Conservation (phyloP, 2,329 filamentous ascomycete species). For the Fusarium palustre region DNA sequence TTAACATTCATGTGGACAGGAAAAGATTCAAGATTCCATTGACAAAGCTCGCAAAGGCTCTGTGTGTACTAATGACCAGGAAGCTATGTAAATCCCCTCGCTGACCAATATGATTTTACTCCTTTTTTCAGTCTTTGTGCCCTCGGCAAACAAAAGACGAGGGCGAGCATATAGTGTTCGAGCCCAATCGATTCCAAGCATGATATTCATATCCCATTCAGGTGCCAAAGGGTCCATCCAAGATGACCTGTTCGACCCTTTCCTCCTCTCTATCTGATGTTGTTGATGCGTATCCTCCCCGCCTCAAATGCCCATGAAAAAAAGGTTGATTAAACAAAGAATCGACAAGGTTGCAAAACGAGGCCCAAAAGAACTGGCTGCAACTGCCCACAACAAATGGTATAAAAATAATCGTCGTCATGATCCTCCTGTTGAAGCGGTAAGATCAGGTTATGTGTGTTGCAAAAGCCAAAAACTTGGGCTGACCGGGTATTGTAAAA, state of each 20-base stretch:
- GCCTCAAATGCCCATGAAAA: conserved; percentile 33
- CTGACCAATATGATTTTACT: conserved; percentile 43
- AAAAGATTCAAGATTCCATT: conserved; percentile 49
- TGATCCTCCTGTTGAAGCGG: conserved; percentile 48
- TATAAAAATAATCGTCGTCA: conserved; percentile 34
- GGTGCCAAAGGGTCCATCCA: conserved; percentile 26
- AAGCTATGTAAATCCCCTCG: conserved; percentile 45
- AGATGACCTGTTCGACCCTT: conserved; percentile 21
- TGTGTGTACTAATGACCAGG: conserved; percentile 37
- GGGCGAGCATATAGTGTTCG: conserved; percentile 32
- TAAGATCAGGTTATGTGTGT: conserved; percentile 38
- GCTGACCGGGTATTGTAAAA: conserved; percentile 47
- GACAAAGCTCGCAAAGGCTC: conserved; percentile 41
- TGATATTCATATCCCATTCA: conserved; percentile 39
- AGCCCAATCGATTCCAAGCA: conserved; percentile 36
- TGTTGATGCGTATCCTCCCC: conserved; percentile 38
- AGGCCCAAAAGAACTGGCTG: conserved; percentile 19
- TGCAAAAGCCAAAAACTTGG: conserved; percentile 45
- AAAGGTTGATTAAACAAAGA: conserved; percentile 47
- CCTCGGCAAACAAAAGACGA: conserved; percentile 34
- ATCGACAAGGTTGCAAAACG: conserved; percentile 46
- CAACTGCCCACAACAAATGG: conserved; percentile 33
- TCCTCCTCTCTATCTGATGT: conserved; percentile 37
- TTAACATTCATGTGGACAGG: conserved; percentile 25
- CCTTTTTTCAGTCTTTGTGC: conserved; percentile 44